Evolutionary conservation across 805 yeast species (phyloP), one percentile per base, ranked within the genome.

Genomic region (Nakazawaea siamensis): DNA sequence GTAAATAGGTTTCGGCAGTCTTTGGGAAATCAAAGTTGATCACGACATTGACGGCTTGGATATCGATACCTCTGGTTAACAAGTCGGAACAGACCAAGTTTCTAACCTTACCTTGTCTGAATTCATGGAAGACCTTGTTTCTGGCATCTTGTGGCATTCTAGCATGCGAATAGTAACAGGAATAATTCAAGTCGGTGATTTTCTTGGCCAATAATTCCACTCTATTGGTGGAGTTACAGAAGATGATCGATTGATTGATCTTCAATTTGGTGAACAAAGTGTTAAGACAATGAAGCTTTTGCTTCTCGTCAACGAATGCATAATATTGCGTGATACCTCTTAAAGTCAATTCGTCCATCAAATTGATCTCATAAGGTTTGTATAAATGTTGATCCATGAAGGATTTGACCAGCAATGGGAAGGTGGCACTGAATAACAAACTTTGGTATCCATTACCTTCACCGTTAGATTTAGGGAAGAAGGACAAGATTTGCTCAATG

Each of bases 21-120:
- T 90, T 90, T 42, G 98, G 98, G 80, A 92, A 92, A 60, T 92
- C 98, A 57, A 92, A 92, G 65, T 92, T 92, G 51, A 92, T 84
- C 33, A 92, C 98, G 31, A 92, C 97, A 55, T 92, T 92, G 45
- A 92, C 98, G 5, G 97, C 97, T 62, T 92, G 97, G 50, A 92
- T 90, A 70, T 92, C 98, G 51, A 92, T 92, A 73, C 98, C 97
- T 70, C 97, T 83, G 20, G 97, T 90, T 44, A 92, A 73, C 43
- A 92, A 69, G 64, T 92, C 98, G 1, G 97, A 84, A 64, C 98
- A 92, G 27, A 92, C 98, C 52, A 92, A 70, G 54, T 92, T 92
- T 66, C 98, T 81, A 54, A 92, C 96, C 58, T 85, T 87, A 33
- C 98, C 98, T 57, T 86, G 95, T 70, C 98, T 83, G 60, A 92